Conservation (phyloP, 2,329 filamentous ascomycete species). For the Fusarium concolor region DNA sequence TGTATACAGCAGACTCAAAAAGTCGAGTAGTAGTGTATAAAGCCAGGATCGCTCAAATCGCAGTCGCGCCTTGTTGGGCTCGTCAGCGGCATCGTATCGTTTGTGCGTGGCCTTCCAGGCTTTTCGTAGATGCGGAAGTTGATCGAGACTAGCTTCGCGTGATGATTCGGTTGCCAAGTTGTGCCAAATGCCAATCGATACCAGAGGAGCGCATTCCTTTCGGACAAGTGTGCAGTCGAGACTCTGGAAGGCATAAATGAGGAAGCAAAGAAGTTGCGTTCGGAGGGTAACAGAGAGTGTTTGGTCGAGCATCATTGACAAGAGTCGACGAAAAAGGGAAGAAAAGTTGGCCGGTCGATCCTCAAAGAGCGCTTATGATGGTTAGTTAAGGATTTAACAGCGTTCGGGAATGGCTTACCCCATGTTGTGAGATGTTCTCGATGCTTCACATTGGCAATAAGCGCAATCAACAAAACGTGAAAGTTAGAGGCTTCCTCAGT, state of each 20-base stretch:
- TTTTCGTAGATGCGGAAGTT: slow-evolving; percentile 81
- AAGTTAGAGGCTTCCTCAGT: slow-evolving; percentile 89
- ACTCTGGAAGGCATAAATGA: slow-evolving; percentile 93
- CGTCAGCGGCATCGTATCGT: slow-evolving; percentile 88
- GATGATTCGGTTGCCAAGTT: slow-evolving; percentile 83
- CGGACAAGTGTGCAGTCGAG: slow-evolving; percentile 88
- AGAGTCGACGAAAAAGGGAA: slow-evolving; percentile 85
- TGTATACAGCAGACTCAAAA: slow-evolving; percentile 78
- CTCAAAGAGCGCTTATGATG: slow-evolving; percentile 75
- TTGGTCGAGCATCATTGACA: slow-evolving; percentile 84
- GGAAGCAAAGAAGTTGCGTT: slow-evolving; percentile 86
- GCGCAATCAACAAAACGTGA: slow-evolving; percentile 86
- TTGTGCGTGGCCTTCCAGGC: slow-evolving; percentile 90
- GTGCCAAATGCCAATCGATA: slow-evolving; percentile 96
- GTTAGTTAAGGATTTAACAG: slow-evolving; percentile 32
- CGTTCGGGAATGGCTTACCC: slow-evolving; percentile 63
- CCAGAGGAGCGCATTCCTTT: slow-evolving; percentile 95
- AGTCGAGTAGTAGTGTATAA: slow-evolving; percentile 86
- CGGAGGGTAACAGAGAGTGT: slow-evolving; percentile 75
- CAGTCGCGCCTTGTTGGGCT: slow-evolving; percentile 79
- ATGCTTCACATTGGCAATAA: slow-evolving; percentile 89
- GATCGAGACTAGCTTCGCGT: slow-evolving; percentile 78
- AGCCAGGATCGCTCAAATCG: slow-evolving; percentile 96
- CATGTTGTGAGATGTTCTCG: slow-evolving; percentile 89
- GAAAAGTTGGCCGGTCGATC: slow-evolving; percentile 86